A percentile compares a stretch with the other conserved stretches of the same genome.
phyloP scores from a whole-genome alignment of 768 basidiomycete genomes.

The Imleria badia region DNA sequence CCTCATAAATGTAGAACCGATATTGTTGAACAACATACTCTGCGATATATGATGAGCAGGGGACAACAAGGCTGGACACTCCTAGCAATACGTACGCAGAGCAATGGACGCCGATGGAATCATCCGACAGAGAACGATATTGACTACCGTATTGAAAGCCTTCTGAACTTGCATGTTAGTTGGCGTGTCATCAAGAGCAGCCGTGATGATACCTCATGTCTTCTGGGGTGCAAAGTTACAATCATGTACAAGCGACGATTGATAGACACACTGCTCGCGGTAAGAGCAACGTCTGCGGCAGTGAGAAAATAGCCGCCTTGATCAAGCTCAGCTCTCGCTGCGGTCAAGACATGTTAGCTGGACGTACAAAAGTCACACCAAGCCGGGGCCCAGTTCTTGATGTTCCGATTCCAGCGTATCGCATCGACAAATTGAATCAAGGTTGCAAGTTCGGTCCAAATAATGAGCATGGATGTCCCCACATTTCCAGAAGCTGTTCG shows the following conservation, averaged over 20 bases:
- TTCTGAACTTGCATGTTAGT: constrained; percentile 19
- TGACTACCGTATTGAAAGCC: constrained; percentile 22
- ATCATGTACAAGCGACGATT: constrained; percentile 50
- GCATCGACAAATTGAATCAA: constrained; percentile 34
- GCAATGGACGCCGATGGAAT: constrained; percentile 33
- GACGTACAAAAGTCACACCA: constrained; percentile 60
- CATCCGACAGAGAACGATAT: constrained; percentile 31
- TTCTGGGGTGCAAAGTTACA: constrained; percentile 22
- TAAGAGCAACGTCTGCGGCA: constrained; percentile 36
- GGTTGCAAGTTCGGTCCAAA: constrained; percentile 31
- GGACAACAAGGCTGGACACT: neutral
- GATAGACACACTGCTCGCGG: constrained; percentile 44
- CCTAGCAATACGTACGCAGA: constrained; percentile 25
- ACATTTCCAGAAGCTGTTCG: constrained; percentile 25
- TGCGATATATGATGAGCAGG: constrained; percentile 5
- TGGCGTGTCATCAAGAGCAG: neutral
- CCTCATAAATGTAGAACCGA: constrained; percentile 50
- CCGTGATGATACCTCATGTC: constrained; percentile 6
- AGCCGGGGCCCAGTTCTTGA: constrained; percentile 34
- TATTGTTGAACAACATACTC: constrained; percentile 53
- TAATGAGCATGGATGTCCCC: constrained; percentile 34
- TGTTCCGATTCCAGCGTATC: constrained; percentile 38
- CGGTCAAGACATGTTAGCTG: neutral
- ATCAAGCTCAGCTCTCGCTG: neutral
- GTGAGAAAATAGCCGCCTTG: constrained; percentile 33